Evolutionary conservation across 768 basidiomycete genomes (phyloP).

Genomic region (Hemileccinum impolitum): DNA sequence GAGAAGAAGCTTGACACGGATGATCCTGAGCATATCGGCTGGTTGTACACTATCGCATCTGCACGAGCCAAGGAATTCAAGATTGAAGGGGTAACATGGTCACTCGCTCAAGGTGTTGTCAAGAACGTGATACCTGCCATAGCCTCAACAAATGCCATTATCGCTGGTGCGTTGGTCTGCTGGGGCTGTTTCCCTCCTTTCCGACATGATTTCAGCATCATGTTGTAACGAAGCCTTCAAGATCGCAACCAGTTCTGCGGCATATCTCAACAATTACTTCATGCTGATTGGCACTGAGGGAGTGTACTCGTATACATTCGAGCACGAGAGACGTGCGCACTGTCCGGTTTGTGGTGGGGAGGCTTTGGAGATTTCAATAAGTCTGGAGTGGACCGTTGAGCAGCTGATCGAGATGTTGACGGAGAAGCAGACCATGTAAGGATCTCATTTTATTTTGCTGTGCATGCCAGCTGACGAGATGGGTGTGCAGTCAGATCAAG

Average conservation of each 20-base stretch:
- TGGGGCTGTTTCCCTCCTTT: neutral
- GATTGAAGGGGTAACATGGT: constrained; percentile 98
- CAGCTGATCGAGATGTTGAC: constrained; percentile 82
- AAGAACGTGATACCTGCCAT: constrained; percentile 99
- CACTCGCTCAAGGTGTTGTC: constrained; percentile 95
- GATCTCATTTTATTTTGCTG: constrained; percentile 10
- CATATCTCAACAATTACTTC: constrained; percentile 95
- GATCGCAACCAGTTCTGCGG: constrained; percentile 92
- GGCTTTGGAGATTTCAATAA: constrained; percentile 68
- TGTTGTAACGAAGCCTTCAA: constrained; percentile 99
- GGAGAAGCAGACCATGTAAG: constrained; percentile 89
- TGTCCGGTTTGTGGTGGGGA: constrained; percentile 98
- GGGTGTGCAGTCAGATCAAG: constrained; percentile 79
- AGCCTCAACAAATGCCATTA: constrained; percentile 97
- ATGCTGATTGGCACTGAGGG: constrained; percentile 97
- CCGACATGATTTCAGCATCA: constrained; percentile 53
- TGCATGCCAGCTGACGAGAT: neutral
- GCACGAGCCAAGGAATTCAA: constrained; percentile 90
- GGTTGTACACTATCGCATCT: constrained; percentile 81
- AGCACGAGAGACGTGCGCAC: constrained; percentile 87
- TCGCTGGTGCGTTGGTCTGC: constrained; percentile 62
- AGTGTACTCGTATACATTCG: constrained; percentile 95
- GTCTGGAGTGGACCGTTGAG: constrained; percentile 75
- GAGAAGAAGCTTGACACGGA: constrained; percentile 98
- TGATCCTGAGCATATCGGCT: constrained; percentile 93